These are phyloP conservation scores for Volvox carteri DNA, from an alignment of 163 green algal genomes.

Conservation along the genomic window DNA sequence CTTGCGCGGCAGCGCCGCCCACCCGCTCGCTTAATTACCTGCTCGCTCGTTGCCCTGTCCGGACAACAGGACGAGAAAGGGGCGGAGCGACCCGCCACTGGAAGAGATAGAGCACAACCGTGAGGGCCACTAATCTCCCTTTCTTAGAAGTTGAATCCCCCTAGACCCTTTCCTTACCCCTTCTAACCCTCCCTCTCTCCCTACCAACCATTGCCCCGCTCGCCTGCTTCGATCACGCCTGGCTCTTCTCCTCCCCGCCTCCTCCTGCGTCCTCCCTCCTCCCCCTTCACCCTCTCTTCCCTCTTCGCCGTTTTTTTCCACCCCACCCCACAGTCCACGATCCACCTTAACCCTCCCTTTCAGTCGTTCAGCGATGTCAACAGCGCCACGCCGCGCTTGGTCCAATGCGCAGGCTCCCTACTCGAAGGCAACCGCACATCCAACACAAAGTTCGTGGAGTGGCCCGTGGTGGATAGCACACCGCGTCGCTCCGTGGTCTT, in stretches of 20 bases:
- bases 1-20: background rate
- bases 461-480: constrained; percentile 82
- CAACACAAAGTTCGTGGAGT: constrained; percentile 88
- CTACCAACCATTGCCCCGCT: background rate
- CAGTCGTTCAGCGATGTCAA: constrained; percentile 70
- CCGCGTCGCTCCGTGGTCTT: constrained; percentile 83
- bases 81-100: no score
- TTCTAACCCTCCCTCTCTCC: background rate
- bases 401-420: constrained; percentile 75
- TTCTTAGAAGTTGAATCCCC: background rate
- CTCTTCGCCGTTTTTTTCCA: background rate
- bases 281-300: background rate
- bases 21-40: background rate
- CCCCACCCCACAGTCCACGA: background rate
- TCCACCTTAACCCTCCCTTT: background rate
- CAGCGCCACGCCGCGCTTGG: constrained; percentile 79
- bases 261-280: background rate
- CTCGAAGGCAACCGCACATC: constrained; percentile 75
- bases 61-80: no score
- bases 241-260: background rate
- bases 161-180: background rate
- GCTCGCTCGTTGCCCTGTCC: no score
- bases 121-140: background rate
- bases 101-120: no score
- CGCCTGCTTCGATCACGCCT: background rate